Percentiles rank a stretch among this genome's conserved stretches.
Conservation (phyloP, 805 yeast genomes). For the Sugiyamaella smithiae region DNA sequence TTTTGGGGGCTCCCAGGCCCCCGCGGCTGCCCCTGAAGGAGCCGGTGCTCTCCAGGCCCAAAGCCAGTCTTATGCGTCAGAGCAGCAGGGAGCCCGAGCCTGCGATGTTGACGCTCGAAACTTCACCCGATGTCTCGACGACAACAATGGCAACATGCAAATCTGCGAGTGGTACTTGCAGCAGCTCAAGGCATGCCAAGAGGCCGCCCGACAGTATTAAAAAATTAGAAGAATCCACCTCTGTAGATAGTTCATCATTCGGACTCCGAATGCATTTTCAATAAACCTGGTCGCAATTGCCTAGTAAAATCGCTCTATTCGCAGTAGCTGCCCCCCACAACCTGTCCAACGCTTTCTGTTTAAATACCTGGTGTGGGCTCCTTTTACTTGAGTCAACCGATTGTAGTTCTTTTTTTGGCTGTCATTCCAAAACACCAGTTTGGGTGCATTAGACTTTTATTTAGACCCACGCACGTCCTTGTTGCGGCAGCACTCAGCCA, state of each 20-base stretch:
- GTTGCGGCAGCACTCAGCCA: too few relatives aligned
- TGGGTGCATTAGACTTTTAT: too few relatives aligned
- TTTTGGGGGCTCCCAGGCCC: conserved; percentile 71
- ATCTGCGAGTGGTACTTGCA: conserved; percentile 95
- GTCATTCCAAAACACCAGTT: too few relatives aligned
- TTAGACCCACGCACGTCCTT: too few relatives aligned
- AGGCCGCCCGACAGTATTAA: conserved; percentile 81
- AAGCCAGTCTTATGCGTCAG: conserved; percentile 33
- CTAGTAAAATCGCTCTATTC: neutral
- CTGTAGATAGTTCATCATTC: neutral
- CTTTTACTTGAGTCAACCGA: too few relatives aligned
- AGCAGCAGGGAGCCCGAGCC: conserved; percentile 42
- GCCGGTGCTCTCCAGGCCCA: conserved; percentile 40
- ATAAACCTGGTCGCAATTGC: too few relatives aligned
- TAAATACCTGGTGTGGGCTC: too few relatives aligned
- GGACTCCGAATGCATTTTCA: conserved; percentile 7
- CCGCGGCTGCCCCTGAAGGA: conserved; percentile 45
- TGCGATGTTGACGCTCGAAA: conserved; percentile 94
- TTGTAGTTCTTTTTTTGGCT: too few relatives aligned
- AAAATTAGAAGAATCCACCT: neutral
- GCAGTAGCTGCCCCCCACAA: too few relatives aligned
- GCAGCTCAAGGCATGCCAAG: conserved; percentile 96
- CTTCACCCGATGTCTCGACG: conserved; percentile 93
- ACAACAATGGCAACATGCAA: conserved; percentile 93
- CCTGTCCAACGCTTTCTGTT: neutral